These are phyloP conservation scores for Vicia sativa DNA, from an alignment of 306 rosid species.

Conservation along the genomic window DNA sequence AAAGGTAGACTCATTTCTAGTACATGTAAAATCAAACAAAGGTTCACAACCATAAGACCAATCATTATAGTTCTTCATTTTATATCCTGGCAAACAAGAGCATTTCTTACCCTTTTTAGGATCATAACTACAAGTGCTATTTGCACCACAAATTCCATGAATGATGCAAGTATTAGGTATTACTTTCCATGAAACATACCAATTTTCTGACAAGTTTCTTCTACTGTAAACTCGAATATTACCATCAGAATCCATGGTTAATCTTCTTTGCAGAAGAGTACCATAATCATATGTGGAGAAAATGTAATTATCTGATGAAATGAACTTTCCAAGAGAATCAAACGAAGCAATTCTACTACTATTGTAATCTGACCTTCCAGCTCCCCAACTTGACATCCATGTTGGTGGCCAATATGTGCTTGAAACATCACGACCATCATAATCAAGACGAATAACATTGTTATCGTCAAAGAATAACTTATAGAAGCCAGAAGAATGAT, in stretches of 20 bases:
- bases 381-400: neutral
- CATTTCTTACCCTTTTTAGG: slow-evolving; percentile 31
- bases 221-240: slow-evolving; percentile 40
- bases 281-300: slow-evolving; percentile 41
- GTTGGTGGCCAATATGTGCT: slow-evolving; percentile 36
- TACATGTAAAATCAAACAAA: slow-evolving; percentile 28
- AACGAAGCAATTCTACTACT: slow-evolving; percentile 15
- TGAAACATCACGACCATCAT: slow-evolving; percentile 34
- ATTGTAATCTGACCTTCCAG: slow-evolving; percentile 26
- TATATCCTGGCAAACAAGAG: slow-evolving; percentile 37
- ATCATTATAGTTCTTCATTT: slow-evolving; percentile 27
- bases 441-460: slow-evolving; percentile 35
- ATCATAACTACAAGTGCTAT: slow-evolving; percentile 34
- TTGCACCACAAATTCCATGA: slow-evolving; percentile 47
- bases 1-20: slow-evolving; percentile 27
- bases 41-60: slow-evolving; percentile 57
- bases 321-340: slow-evolving; percentile 11
- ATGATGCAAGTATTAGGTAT: neutral
- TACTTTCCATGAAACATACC: slow-evolving; percentile 47
- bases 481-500: slow-evolving; percentile 41
- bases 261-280: slow-evolving; percentile 18
- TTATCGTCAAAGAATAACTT: slow-evolving; percentile 36
- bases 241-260: slow-evolving; percentile 42
- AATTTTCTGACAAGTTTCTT: neutral
- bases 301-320: slow-evolving; percentile 6